These are phyloP conservation scores for Ceratobasidium sp. DNA, from an alignment of 1,284 basidiomycete genomes.

Conservation along the genomic window DNA sequence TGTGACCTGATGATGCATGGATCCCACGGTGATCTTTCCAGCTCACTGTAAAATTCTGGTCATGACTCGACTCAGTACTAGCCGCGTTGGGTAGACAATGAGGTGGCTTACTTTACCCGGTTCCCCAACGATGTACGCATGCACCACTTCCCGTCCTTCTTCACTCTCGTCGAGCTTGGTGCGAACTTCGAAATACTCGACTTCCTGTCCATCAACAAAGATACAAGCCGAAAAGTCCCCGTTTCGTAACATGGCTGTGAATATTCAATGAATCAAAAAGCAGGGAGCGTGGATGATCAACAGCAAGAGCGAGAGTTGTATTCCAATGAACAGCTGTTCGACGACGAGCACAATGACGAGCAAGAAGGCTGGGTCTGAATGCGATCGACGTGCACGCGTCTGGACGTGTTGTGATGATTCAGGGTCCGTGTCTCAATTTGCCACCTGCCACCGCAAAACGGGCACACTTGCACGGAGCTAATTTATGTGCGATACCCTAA, in stretches of 20 bases:
- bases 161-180: constrained; percentile 23
- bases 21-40: constrained; percentile 31
- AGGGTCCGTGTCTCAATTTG: not conserved
- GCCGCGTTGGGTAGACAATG: not conserved
- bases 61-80: not conserved
- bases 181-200: constrained; percentile 23
- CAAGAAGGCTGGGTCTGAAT: too few species aligned
- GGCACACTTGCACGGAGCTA: not conserved
- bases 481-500: too few species aligned
- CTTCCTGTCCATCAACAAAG: constrained; percentile 22
- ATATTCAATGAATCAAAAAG: not conserved
- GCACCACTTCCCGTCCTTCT: constrained; percentile 19
- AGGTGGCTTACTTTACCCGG: constrained; percentile 6
- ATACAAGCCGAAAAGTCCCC: constrained; percentile 23
- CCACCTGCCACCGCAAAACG: not conserved
- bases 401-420: constrained; percentile 15
- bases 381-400: not conserved
- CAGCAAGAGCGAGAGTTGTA: not conserved
- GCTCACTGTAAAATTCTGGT: constrained; percentile 18
- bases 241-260: constrained; percentile 2
- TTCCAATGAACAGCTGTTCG: not conserved
- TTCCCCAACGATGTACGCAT: constrained; percentile 26
- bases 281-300: not conserved
- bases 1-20: constrained; percentile 28
- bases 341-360: not conserved